phyloP scores from a whole-genome alignment of 1,284 basidiomycete genomes.

The Marasmius fiardii region DNA sequence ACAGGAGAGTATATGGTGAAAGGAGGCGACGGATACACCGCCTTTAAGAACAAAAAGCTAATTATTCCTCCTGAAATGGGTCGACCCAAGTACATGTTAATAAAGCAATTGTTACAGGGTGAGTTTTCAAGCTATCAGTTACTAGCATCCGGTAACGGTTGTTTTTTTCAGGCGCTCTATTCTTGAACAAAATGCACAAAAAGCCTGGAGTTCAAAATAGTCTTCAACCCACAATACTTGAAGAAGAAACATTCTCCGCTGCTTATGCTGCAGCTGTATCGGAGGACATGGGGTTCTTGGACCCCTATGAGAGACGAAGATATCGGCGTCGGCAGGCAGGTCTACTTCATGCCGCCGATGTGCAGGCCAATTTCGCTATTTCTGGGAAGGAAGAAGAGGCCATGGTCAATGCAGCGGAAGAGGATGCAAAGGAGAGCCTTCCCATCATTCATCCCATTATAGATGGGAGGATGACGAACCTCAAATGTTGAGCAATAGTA shows the following conservation, averaged over 20 bases:
- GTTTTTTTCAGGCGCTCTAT: constrained; percentile 15
- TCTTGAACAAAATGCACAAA: constrained; percentile 14
- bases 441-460: constrained; percentile 17
- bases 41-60: constrained; percentile 14
- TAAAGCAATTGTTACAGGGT: constrained; percentile 18
- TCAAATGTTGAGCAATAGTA: too few relatives aligned
- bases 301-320: constrained; percentile 15
- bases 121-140: not conserved
- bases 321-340: constrained; percentile 1
- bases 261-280: constrained; percentile 12
- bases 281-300: constrained; percentile 16
- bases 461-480: constrained; percentile 17
- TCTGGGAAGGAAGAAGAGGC: not conserved
- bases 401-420: constrained; percentile 4
- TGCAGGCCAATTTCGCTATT: not conserved
- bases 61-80: constrained; percentile 17
- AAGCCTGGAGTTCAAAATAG: constrained; percentile 4
- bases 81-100: constrained; percentile 13
- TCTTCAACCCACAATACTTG: constrained; percentile 5
- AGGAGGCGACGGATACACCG: constrained; percentile 18
- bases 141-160: not conserved
- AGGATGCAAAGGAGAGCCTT: constrained; percentile 14
- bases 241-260: too few relatives aligned
- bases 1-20: constrained; percentile 14
- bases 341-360: not conserved